These are phyloP conservation scores for Plantago ovata DNA, from an alignment of 257 asterid genomes.

Conservation along the genomic window DNA sequence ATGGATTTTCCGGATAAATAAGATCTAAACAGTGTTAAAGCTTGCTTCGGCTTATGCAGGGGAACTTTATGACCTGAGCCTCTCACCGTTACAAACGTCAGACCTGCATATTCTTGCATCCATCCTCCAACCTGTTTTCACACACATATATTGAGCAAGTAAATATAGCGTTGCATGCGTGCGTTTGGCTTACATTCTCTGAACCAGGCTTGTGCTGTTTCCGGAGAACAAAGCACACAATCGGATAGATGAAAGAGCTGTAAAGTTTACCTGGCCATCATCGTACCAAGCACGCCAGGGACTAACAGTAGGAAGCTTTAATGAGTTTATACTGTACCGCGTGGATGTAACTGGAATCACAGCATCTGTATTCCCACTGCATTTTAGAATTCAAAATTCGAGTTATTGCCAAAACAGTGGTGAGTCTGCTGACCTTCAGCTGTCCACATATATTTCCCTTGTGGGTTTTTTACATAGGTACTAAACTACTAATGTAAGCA, in stretches of 20 bases:
- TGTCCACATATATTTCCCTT: no score
- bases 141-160: not conserved
- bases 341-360: slow-evolving; percentile 94
- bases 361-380: slow-evolving; percentile 92
- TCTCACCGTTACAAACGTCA: slow-evolving; percentile 75
- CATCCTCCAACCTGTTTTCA: slow-evolving; percentile 82
- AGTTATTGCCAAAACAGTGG: no score
- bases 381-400: no score
- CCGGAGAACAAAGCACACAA: not conserved
- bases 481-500: no score
- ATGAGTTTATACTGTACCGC: slow-evolving; percentile 72
- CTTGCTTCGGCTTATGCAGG: slow-evolving; percentile 74
- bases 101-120: slow-evolving; percentile 79
- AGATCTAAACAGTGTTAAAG: slow-evolving; percentile 58
- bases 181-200: no score
- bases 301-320: slow-evolving; percentile 54
- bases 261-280: slow-evolving; percentile 75
- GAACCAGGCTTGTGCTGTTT: no score
- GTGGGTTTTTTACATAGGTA: no score
- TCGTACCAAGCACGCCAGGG: slow-evolving; percentile 91
- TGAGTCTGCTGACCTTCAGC: no score
- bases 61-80: slow-evolving; percentile 96
- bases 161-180: not conserved
- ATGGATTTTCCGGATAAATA: slow-evolving; percentile 60
- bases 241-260: not conserved